Evolutionary conservation across 306 rosid genomes (phyloP).

Genomic region (Dalbergia cochinchinensis): DNA sequence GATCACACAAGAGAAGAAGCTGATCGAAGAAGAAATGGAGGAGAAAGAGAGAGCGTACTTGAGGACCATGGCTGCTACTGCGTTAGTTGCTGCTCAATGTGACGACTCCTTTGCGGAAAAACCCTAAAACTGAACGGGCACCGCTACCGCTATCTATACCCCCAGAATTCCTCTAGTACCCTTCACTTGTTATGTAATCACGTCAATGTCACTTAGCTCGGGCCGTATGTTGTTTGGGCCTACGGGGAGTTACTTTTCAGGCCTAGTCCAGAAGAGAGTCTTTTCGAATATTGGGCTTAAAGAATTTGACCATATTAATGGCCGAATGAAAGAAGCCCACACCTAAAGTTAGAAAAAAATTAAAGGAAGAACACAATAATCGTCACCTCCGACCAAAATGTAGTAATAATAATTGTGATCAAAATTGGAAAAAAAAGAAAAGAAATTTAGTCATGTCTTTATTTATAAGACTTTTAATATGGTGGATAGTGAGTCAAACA

Average conservation of each 20-base stretch:
- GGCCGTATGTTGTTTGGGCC: not conserved
- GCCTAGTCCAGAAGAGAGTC: not conserved
- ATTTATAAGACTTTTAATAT: too few species aligned
- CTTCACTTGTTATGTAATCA: not conserved
- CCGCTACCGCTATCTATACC: constrained; percentile 35
- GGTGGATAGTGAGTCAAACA: too few species aligned
- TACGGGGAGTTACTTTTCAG: not conserved
- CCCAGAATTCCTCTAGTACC: not conserved
- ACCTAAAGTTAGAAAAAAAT: not conserved
- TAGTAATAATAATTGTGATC: too few species aligned
- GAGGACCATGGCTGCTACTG: constrained; percentile 76
- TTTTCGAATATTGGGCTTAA: not conserved
- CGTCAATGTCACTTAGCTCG: not conserved
- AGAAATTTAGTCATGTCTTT: too few species aligned
- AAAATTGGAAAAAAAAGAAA: too few species aligned
- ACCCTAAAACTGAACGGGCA: constrained; percentile 49
- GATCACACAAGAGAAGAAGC: not conserved
- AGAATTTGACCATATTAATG: not conserved
- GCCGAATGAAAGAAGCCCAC: not conserved
- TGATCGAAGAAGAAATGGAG: not conserved
- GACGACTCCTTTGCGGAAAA: constrained; percentile 16
- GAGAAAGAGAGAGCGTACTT: constrained; percentile 54
- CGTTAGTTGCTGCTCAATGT: not conserved
- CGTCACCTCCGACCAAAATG: too few species aligned
- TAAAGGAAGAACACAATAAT: too few species aligned